A percentile compares a stretch with the other conserved stretches of the same genome.
These are phyloP conservation scores for Talaromyces sp. DNA, from an alignment of 2,329 filamentous ascomycete species.

Conservation along the genomic window DNA sequence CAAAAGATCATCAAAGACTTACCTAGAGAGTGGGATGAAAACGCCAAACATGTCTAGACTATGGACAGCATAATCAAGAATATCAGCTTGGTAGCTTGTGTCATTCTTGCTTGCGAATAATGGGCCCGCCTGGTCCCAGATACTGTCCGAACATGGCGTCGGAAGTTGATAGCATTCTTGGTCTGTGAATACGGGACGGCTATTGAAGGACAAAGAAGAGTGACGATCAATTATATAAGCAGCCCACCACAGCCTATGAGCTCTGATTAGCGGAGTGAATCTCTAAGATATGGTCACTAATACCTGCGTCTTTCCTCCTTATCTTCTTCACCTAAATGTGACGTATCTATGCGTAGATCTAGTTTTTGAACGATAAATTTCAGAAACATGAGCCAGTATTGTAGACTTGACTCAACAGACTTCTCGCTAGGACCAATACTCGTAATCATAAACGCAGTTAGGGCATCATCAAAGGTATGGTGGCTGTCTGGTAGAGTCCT, in stretches of 20 bases:
- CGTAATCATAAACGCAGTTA: slow-evolving; percentile 8
- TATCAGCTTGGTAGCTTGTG: neutral
- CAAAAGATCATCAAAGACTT: neutral
- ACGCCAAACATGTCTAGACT: slow-evolving; percentile 1
- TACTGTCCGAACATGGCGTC: neutral
- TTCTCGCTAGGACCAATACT: slow-evolving; percentile 1
- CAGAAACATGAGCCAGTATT: slow-evolving; percentile 5
- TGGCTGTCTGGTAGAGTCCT: neutral
- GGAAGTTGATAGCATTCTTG: neutral
- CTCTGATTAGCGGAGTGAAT: neutral
- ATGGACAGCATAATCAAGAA: neutral
- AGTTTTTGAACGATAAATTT: slow-evolving; percentile 6
- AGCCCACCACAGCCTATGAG: slow-evolving; percentile 1
- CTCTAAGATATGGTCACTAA: neutral
- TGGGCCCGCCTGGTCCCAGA: neutral
- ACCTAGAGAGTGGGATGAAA: slow-evolving; percentile 3
- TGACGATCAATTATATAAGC: slow-evolving; percentile 3
- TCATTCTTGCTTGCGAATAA: neutral
- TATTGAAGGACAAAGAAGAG: slow-evolving; percentile 5
- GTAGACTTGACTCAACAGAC: slow-evolving; percentile 3
- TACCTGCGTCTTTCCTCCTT: slow-evolving; percentile 4
- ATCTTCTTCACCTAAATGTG: neutral
- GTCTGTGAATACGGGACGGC: neutral
- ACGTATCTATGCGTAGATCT: neutral
- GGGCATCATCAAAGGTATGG: neutral